phyloP scores from a whole-genome alignment of 1,139 yeast genomes.

The Candida neerlandica region DNA sequence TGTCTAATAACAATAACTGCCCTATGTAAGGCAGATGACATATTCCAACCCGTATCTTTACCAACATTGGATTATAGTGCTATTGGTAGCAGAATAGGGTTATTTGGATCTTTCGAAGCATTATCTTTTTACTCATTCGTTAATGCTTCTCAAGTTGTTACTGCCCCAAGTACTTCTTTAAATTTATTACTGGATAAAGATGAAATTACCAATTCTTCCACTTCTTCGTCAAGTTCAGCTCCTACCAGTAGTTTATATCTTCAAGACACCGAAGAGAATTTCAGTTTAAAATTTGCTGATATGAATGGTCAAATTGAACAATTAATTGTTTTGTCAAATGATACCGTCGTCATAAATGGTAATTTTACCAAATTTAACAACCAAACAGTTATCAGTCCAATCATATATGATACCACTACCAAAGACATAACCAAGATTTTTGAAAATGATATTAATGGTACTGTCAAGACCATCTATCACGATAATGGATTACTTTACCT shows the following conservation, averaged over 20 bases:
- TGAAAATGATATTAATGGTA: slow-evolving; percentile 41
- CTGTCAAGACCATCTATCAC: slow-evolving; percentile 51
- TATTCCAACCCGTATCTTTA: slow-evolving; percentile 20
- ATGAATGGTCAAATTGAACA: slow-evolving; percentile 39
- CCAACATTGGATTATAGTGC: slow-evolving; percentile 36
- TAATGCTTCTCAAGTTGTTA: slow-evolving; percentile 46
- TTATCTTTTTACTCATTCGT: slow-evolving; percentile 57
- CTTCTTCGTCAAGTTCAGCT: slow-evolving; percentile 5
- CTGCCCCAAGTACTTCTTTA: slow-evolving; percentile 20
- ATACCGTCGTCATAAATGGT: slow-evolving; percentile 48
- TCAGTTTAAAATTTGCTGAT: slow-evolving; percentile 32
- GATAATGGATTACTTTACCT: slow-evolving; percentile 60
- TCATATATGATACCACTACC: slow-evolving; percentile 53
- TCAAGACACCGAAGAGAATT: slow-evolving; percentile 30
- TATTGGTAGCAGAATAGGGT: slow-evolving; percentile 50
- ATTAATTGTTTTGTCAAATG: slow-evolving; percentile 27
- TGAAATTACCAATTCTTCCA: slow-evolving; percentile 12
- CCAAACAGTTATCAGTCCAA: slow-evolving; percentile 49
- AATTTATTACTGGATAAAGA: slow-evolving; percentile 12
- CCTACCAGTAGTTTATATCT: slow-evolving; percentile 29
- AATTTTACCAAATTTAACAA: slow-evolving; percentile 40
- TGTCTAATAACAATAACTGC: neutral
- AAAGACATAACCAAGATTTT: slow-evolving; percentile 44
- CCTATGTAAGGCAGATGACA: slow-evolving; percentile 6
- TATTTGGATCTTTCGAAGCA: slow-evolving; percentile 68